Conservation (phyloP, 106 monocot species). For the Allium fistulosum region DNA sequence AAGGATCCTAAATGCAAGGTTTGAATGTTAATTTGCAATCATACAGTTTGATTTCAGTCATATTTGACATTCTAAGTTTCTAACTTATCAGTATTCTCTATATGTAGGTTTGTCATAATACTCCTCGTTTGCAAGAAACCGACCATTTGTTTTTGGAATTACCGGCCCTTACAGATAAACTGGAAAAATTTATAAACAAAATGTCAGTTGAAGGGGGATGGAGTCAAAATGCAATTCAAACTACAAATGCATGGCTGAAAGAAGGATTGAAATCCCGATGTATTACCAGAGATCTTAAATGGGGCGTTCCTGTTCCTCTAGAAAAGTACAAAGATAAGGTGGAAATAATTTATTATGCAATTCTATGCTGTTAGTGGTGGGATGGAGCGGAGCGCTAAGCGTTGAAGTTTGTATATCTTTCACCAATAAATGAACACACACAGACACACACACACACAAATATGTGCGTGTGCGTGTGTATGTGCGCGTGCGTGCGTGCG, state of each 20-base stretch:
- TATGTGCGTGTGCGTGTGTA: too few species aligned
- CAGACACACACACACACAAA: too few species aligned
- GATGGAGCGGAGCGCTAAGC: too few species aligned
- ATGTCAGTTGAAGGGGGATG: slow-evolving; percentile 64
- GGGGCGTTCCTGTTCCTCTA: slow-evolving; percentile 96
- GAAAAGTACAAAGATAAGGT: slow-evolving; percentile 98
- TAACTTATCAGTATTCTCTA: not conserved
- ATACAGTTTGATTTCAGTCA: too few species aligned
- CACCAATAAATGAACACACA: too few species aligned
- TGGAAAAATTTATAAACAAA: slow-evolving; percentile 69
- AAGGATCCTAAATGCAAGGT: slow-evolving; percentile 96
- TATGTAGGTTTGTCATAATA: slow-evolving; percentile 56
- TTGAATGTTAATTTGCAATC: too few species aligned
- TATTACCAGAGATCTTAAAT: slow-evolving; percentile 96
- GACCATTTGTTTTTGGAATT: slow-evolving; percentile 93
- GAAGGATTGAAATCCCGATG: slow-evolving; percentile 87
- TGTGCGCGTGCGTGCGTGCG: too few species aligned
- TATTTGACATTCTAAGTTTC: too few species aligned
- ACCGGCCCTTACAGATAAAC: slow-evolving; percentile 51
- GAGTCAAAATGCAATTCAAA: slow-evolving; percentile 96
- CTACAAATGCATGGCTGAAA: slow-evolving; percentile 91
- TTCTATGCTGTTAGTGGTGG: too few species aligned
- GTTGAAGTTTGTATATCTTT: too few species aligned
- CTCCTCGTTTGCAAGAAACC: slow-evolving; percentile 79
- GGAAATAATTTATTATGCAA: not conserved